Base-by-base conservation (phyloP, 2,329 filamentous ascomycete species). In the Passalora sequoiae region DNA sequence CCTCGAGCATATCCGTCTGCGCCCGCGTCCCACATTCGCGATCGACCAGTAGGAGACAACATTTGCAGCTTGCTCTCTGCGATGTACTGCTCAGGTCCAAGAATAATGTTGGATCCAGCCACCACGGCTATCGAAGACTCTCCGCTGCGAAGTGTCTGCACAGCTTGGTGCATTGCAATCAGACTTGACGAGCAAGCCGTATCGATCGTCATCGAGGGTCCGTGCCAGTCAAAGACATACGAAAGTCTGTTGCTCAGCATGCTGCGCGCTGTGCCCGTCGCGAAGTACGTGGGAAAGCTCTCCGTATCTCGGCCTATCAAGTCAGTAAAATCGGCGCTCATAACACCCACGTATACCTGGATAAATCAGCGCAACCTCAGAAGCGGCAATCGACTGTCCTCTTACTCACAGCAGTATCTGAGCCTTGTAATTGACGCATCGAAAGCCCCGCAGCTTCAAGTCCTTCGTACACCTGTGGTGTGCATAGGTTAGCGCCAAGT, bases 1-100 rank as follows among this genome's bases (percentile, higher is more conserved):
- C 73, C 74, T 0, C 75, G 67, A 19, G 66, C 73, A 56, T 68
- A 75, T 5, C 74, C 75, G 51, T 76, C 62, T 0, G 72, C 75
- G 3, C 54, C 50, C 2, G 53, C 59, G 9, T 60, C 56, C 40
- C 61, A 67, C 19, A 58, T 60, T 10, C 38, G 31, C 10, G 24
- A 33, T 24, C 42, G 24, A 17, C 63, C 62, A 8, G 50, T 50
- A 1, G 62, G 60, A 2, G 60, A 64, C 8, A 67, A 49, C 58
- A 66, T 62, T 2, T 56, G 44, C 17, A 65, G 46, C 6, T 58
- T 60, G 40, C 47, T 58, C 37, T 60, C 54, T 1, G 38, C 32
- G 17, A 65, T 57, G 39, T 54, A 48, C 12, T 30, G 36, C 12
- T 46, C 47, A 25, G 48, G 53, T n/a, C 29, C 42, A 3, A 63